phyloP scores from a whole-genome alignment of 2,329 filamentous ascomycete species.

The Chrysosphaeria jannelii region DNA sequence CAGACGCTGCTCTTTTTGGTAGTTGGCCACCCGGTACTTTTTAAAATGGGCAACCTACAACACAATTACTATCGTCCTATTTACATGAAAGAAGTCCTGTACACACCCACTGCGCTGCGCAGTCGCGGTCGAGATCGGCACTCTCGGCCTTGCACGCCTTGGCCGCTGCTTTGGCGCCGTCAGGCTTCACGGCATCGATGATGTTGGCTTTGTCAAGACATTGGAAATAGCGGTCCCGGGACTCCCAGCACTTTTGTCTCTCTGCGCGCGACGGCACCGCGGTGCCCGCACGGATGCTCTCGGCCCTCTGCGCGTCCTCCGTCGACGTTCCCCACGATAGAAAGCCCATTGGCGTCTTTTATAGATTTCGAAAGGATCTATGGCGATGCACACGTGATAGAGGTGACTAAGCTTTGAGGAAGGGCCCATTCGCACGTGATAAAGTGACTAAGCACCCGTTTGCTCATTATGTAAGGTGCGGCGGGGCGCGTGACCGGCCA shows the following conservation, averaged over 20 bases:
- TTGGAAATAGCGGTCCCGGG: conserved; percentile 60
- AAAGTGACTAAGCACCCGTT: too few species aligned
- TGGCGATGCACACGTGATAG: too few species aligned
- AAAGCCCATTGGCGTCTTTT: too few species aligned
- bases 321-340: conserved; percentile 12
- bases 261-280: conserved; percentile 64
- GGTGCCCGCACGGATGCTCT: conserved; percentile 22
- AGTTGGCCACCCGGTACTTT: conserved; percentile 77
- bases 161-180: conserved; percentile 10
- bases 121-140: conserved; percentile 48
- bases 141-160: conserved; percentile 13
- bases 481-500: too few species aligned
- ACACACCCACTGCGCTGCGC: conserved; percentile 70
- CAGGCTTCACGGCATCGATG: conserved; percentile 28
- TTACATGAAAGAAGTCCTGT: background rate
- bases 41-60: conserved; percentile 84
- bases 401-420: too few species aligned
- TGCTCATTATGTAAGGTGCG: too few species aligned
- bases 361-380: too few species aligned
- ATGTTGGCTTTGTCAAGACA: conserved; percentile 66
- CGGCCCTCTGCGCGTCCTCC: conserved; percentile 15
- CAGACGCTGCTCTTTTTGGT: conserved; percentile 54
- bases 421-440: too few species aligned
- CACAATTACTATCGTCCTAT: background rate
- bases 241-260: conserved; percentile 65